phyloP scores from a whole-genome alignment of 2,329 filamentous ascomycete genomes.

The Cladosporium sphaerospermum region DNA sequence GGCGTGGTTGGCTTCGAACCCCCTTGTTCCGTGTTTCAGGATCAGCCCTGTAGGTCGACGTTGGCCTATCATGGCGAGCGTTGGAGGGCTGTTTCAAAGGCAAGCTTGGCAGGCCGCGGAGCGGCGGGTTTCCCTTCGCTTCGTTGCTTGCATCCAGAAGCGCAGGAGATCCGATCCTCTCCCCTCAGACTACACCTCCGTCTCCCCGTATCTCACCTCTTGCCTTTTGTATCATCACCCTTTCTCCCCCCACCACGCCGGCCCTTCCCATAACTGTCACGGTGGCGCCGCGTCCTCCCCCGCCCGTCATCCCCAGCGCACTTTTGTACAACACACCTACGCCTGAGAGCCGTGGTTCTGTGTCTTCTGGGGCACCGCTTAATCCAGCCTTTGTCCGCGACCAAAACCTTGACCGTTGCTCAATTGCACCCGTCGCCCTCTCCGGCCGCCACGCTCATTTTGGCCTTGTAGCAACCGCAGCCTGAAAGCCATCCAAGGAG shows the following conservation, averaged over 20 bases:
- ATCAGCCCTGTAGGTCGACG: too few species aligned
- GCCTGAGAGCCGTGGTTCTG: background rate
- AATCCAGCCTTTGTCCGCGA: background rate
- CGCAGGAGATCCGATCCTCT: background rate
- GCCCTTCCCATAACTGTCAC: background rate
- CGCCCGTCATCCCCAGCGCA: background rate
- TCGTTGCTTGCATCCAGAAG: too few species aligned
- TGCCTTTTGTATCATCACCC: background rate
- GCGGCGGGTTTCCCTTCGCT: too few species aligned
- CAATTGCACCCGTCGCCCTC: background rate
- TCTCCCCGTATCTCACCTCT: background rate
- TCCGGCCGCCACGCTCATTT: conserved; percentile 2
- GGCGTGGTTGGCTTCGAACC: too few species aligned
- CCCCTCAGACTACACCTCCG: background rate
- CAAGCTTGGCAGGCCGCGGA: too few species aligned
- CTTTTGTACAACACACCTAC: conserved; percentile 8
- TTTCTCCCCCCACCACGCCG: background rate
- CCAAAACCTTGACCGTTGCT: background rate
- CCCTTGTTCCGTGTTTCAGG: too few species aligned
- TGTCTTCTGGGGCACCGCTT: background rate
- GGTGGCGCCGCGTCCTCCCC: conserved; percentile 1
- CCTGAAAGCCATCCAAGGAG: background rate
- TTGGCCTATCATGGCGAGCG: too few species aligned
- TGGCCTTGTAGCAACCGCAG: background rate
- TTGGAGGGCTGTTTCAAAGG: too few species aligned